Evolutionary conservation across 2,329 filamentous ascomycete species (phyloP), one percentile per base, ranked within the genome.

Genomic region (Madurella fahalii): DNA sequence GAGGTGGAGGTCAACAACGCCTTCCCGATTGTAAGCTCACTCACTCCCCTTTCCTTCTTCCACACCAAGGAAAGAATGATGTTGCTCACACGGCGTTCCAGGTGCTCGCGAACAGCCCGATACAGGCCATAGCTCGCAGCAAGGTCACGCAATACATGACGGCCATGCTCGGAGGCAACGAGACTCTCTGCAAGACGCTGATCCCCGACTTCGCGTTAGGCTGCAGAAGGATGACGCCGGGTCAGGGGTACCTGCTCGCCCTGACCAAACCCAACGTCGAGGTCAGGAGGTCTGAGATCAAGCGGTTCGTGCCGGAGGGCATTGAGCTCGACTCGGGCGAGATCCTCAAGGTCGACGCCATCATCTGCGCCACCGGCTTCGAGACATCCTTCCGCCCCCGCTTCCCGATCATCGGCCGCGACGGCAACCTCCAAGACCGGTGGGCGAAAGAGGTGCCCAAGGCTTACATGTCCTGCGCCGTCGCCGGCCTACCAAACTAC

Each of bases 311-410:
- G 2, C 66, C 72, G 11, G 71, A 73, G n/a, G 75, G 80, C 13
- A 66, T 82, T 47, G 67, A 76, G 63, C 68, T 81, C 32, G 70
- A 69, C 1, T 74, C 73, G 4, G 79, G 77, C n/a, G 63, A 73
- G 37, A 65, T 77, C n/a, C 64, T 79, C 49, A 70, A 77, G 34
- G 74, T 81, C 13, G 82, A 85, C 61, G 73, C 74, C 12, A 75
- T 85, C 18, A 71, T 84, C 46, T 81, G 79, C 56, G 80, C 80
- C n/a, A 82, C 79, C 0, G 79, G 80, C 1, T 83, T 81, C 61
- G 74, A 82, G 60, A 75, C 75, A 5, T 78, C 76, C 1, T 82
- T 81, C 63, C 64, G 71, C 8, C 78, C 79, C 2, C 71, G 75
- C 1, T 82, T 80, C 56, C 78, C 77, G 1, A 65, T 82, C 16